Evolutionary conservation across 2,329 filamentous ascomycete genomes (phyloP), one percentile per base, ranked within the genome.

Genomic region (Fusarium graminum): DNA sequence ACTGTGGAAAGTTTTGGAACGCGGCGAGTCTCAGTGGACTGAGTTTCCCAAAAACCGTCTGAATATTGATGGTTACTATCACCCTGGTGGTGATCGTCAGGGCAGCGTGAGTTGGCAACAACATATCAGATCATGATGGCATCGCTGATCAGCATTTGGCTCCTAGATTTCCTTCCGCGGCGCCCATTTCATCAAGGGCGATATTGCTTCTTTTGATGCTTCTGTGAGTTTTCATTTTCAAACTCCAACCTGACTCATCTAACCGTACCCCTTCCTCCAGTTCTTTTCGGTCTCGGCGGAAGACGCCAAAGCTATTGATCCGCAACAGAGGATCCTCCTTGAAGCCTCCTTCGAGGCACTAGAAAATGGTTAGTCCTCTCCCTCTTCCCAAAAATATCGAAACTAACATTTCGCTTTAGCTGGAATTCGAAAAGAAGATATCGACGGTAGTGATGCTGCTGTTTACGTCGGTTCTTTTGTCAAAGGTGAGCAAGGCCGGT

Each of bases 381-480:
- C 42, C 6, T 4, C 11, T 11, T 13, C 10, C 14, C 8, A 4
- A 3, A 3, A 4, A 8, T 10, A 30, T 30, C 25, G 14, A 25
- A n/a, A 25, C 41, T 64, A 22, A 60, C 40, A 6, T 4, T 29
- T 5, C 7, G 9, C 4, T 38, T 12, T n/a, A 83, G 81, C 82
- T 47, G 82, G 82, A 2, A 77, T 83, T 17, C 76, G 77, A 1
- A 77, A 78, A 22, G 77, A 83, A 51, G 77, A 80, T 8, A 68
- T 84, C 5, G 77, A 80, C 14, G 81, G 80, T 5, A 80, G 75
- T 40, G 77, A 82, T 45, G 79, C 82, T 2, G 77, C 81, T 7
- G 83, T 85, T 4, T 86, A 81, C 55, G 80, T 84, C 6, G 83
- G 83, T 16, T 82, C 81, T 2, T 84, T 84, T 59, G 81, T 83